phyloP scores from a whole-genome alignment of 768 basidiomycete genomes.

The Cystobasidium tubakii region DNA sequence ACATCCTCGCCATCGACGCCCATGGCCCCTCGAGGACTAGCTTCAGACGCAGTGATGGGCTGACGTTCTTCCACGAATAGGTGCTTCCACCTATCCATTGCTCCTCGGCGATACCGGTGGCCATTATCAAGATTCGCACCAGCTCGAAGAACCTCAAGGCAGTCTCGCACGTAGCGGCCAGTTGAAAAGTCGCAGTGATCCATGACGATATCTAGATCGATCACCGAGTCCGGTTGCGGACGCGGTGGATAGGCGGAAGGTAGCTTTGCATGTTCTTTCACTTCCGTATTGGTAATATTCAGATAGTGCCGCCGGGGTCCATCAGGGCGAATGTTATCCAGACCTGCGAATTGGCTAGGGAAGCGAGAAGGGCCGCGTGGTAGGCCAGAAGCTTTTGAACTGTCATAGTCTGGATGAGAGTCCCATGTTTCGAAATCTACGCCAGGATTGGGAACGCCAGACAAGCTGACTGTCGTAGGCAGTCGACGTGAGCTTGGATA shows the following conservation, averaged over 20 bases:
- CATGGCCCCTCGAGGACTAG: slow-evolving; percentile 24
- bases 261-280: slow-evolving; percentile 52
- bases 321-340: slow-evolving; percentile 60
- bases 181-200: slow-evolving; percentile 85
- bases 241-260: slow-evolving; percentile 78
- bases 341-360: slow-evolving; percentile 49
- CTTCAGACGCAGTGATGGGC: background rate
- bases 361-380: slow-evolving; percentile 41
- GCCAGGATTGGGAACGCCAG: slow-evolving; percentile 64
- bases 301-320: slow-evolving; percentile 75
- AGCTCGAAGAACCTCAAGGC: slow-evolving; percentile 84
- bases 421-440: slow-evolving; percentile 48
- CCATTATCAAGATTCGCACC: slow-evolving; percentile 83
- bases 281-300: slow-evolving; percentile 53
- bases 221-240: slow-evolving; percentile 72
- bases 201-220: slow-evolving; percentile 86
- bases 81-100: slow-evolving; percentile 77
- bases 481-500: slow-evolving; percentile 56
- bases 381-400: slow-evolving; percentile 37
- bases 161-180: slow-evolving; percentile 91
- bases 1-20: slow-evolving; percentile 30
- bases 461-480: slow-evolving; percentile 52
- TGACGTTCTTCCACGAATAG: slow-evolving; percentile 65
- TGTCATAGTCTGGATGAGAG: background rate
- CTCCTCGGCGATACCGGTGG: slow-evolving; percentile 65